Evolutionary conservation across 306 rosid species (phyloP).

Genomic region (Begonia fuchsioides): DNA sequence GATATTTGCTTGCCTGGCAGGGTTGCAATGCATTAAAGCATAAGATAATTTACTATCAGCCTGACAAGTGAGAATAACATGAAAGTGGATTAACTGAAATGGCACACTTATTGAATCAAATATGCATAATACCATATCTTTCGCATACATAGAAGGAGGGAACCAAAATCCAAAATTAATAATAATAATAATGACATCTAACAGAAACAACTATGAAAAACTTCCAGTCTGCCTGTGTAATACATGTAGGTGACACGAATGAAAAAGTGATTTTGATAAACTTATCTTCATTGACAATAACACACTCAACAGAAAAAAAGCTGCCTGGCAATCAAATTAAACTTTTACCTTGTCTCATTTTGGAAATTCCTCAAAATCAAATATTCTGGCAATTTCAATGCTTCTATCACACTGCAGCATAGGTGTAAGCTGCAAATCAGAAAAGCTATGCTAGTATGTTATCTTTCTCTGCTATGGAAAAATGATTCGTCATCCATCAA

Average conservation of each 20-base stretch:
- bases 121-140: neutral
- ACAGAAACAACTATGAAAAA: constrained; percentile 36
- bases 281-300: constrained; percentile 2
- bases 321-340: neutral
- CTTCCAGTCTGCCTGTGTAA: constrained; percentile 98
- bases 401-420: constrained; percentile 96
- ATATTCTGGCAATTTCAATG: constrained; percentile 89
- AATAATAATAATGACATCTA: no score
- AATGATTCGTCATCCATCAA: no score
- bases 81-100: constrained; percentile 4
- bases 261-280: neutral
- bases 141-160: neutral
- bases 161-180: no score
- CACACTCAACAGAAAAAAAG: neutral
- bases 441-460: no score
- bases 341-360: constrained; percentile 80
- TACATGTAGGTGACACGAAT: constrained; percentile 92
- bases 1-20: constrained; percentile 68
- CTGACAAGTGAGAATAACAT: constrained; percentile 35
- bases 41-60: constrained; percentile 85
- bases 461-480: no score
- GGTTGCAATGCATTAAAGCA: constrained; percentile 82
- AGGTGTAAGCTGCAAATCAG: constrained; percentile 66
- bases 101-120: neutral
- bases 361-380: constrained; percentile 97